Evolutionary conservation across 75 land plant species (phyloP).

Genomic region (Picea sitchensis): DNA sequence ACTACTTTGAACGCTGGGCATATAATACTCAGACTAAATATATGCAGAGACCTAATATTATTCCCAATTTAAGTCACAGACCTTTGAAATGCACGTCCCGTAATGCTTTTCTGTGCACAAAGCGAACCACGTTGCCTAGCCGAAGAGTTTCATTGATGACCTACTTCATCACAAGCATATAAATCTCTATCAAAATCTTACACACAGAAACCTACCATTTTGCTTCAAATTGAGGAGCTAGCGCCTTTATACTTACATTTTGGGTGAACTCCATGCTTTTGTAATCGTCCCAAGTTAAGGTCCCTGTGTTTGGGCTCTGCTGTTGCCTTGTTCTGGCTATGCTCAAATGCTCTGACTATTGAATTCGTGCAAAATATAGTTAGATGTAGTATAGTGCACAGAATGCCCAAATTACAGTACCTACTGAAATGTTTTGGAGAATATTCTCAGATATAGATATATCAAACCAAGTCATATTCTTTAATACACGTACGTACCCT

Average conservation of each 20-base stretch:
- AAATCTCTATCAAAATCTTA: background rate
- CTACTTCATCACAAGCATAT: conserved; percentile 25
- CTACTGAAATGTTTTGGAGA: background rate
- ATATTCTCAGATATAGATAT: background rate
- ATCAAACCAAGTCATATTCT: background rate
- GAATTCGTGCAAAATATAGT: too few species aligned
- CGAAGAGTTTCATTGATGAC: conserved; percentile 90
- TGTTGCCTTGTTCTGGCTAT: conserved; percentile 44
- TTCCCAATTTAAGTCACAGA: conserved; percentile 11
- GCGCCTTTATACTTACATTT: conserved; percentile 38
- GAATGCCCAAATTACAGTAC: too few species aligned
- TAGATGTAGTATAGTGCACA: too few species aligned
- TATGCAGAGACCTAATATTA: background rate
- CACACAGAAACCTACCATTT: background rate
- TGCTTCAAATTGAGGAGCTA: too few species aligned
- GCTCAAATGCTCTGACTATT: conserved; percentile 35
- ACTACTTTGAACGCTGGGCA: background rate
- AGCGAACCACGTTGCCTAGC: conserved; percentile 84
- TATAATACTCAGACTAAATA: background rate
- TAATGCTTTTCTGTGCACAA: conserved; percentile 77
- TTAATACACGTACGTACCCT: conserved; percentile 27
- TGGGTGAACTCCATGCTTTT: conserved; percentile 88
- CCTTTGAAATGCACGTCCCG: conserved; percentile 73
- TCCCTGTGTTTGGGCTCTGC: conserved; percentile 23
- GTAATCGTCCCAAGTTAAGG: conserved; percentile 85